Evolutionary conservation across 2,329 filamentous ascomycete species (phyloP), one percentile per base, ranked within the genome.

Genomic region (Fusarium caatingaense): DNA sequence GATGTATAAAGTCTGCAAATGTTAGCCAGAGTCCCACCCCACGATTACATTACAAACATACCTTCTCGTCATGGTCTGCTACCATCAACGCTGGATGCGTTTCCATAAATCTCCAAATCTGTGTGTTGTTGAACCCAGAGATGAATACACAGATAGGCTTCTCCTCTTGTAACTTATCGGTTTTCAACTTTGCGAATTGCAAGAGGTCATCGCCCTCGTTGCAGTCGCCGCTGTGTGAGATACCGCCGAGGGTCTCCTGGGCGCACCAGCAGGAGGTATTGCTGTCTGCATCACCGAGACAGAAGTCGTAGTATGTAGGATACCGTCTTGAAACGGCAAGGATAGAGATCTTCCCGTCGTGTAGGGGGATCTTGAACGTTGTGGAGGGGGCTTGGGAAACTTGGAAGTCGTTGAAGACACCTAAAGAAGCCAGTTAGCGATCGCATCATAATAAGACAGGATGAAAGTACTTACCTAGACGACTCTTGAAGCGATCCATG

Each of bases 261-360:
- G 37, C 47, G 0, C 23, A 3, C 62, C 63, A 66, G 4, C 61
- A 66, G 3, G 54, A 66, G 0, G 63, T 18, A 2, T 54, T 66
- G 6, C 42, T 25, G 0, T 66, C 30, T 0, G 16, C 2, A 4
- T 66, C 53, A 0, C 54, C 61, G 4, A 66, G 66, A 5, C 63
- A 66, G 1, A 66, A 60, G 8, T 66, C 63, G 25, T 66, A 66
- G 8, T 66, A 66, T 0, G 63, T 66, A 8, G 63, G 63, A 3
- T 32, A 40, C 0, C 47, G 28, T 8, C 28, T 37, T 3, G 63
- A 66, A 1, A 66, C 42, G 0, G 55, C 63, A 0, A 66, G 21
- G 3, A 66, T 54, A 0, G 61, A 66, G 7, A 66, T 66, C 18
- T 65, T 12, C 0, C 21, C 37, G 1, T 47, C 54, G 0, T 30